A percentile compares a stretch with the other conserved stretches of the same genome.
These are phyloP conservation scores for Solanum bulbocastanum DNA, from an alignment of 257 asterid species.

Conservation along the genomic window DNA sequence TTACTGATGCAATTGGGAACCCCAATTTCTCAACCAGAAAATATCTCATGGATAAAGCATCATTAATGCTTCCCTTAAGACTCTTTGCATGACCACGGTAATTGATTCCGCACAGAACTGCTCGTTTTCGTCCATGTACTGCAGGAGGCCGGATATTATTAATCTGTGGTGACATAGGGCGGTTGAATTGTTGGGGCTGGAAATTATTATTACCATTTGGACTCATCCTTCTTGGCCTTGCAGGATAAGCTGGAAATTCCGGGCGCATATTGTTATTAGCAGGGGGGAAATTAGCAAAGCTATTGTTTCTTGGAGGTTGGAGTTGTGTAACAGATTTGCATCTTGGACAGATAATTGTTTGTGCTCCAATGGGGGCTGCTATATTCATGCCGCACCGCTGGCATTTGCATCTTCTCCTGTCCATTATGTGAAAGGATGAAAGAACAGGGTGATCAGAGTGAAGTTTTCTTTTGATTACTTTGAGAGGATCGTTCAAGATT, in stretches of 20 bases:
- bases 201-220: background rate
- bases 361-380: constrained; percentile 27
- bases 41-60: constrained; percentile 38
- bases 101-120: constrained; percentile 57
- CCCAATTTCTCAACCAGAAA: constrained; percentile 34
- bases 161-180: background rate
- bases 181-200: background rate
- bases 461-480: background rate
- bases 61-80: constrained; percentile 50
- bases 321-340: constrained; percentile 22
- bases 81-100: constrained; percentile 39
- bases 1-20: constrained; percentile 46
- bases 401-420: constrained; percentile 33
- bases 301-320: background rate
- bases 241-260: background rate
- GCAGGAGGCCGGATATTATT: constrained; percentile 15
- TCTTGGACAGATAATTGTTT: constrained; percentile 29
- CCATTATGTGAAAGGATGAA: constrained; percentile 18
- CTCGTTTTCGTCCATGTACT: constrained; percentile 37
- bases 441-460: background rate
- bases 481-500: background rate
- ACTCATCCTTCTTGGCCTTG: background rate
- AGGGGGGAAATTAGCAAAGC: background rate
- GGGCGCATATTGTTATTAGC: background rate
- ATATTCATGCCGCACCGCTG: constrained; percentile 32